These are phyloP conservation scores for Chrysoporthe puriensis DNA, from an alignment of 2,329 filamentous ascomycete species.

Conservation along the genomic window DNA sequence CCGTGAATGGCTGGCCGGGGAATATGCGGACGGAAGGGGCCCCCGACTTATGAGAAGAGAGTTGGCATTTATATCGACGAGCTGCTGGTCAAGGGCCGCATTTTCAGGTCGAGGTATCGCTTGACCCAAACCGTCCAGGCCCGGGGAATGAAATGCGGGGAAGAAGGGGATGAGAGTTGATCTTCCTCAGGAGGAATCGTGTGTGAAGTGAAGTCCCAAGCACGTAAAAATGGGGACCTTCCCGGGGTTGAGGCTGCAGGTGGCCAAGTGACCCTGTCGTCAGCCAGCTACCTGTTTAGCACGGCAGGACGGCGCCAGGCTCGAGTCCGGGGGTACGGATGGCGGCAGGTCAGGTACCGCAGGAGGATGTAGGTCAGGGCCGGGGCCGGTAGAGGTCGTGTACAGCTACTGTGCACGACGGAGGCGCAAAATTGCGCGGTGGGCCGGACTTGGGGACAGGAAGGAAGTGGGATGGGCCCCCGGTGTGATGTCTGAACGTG, in stretches of 20 bases:
- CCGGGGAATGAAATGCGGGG: constrained; percentile 33
- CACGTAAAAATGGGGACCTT: constrained; percentile 27
- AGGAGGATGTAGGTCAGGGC: constrained; percentile 18
- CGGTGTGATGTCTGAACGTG: constrained; percentile 16
- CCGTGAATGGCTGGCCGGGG: constrained; percentile 27
- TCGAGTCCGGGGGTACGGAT: constrained; percentile 23
- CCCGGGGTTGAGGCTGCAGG: constrained; percentile 29
- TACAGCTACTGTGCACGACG: constrained; percentile 39
- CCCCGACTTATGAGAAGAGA: constrained; percentile 26
- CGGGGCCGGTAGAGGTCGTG: constrained; percentile 33
- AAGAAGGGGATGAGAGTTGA: constrained; percentile 32
- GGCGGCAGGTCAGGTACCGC: constrained; percentile 22
- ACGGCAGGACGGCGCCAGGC: constrained; percentile 20
- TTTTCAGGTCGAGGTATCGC: constrained; percentile 33
- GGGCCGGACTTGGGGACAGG: constrained; percentile 36
- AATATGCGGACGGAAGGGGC: constrained; percentile 28
- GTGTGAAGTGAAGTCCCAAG: constrained; percentile 17
- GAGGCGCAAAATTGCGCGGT: constrained; percentile 37
- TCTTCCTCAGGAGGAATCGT: constrained; percentile 30
- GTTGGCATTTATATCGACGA: constrained; percentile 28
- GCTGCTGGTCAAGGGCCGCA: constrained; percentile 35
- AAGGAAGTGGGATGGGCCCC: constrained; percentile 35
- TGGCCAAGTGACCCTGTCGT: constrained; percentile 28
- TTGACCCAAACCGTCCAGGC: constrained; percentile 25
- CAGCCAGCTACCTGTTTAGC: constrained; percentile 21